Evolutionary conservation across 768 basidiomycete species (phyloP), one percentile per base, ranked within the genome.

Genomic region (Terana coerulea): DNA sequence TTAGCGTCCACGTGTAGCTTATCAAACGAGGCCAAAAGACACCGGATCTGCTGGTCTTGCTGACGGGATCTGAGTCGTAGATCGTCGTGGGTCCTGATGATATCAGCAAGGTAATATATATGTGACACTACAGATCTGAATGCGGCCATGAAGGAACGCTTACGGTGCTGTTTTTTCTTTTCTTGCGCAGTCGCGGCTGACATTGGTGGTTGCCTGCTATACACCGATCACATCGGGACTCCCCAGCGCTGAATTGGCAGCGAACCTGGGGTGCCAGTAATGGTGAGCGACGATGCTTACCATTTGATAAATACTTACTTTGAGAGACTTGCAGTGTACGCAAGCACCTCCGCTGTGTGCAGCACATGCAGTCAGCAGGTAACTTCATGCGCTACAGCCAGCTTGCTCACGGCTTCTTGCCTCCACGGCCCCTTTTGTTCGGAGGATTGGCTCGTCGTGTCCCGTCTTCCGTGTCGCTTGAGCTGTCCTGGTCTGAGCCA

Each of bases 91-190:
- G 78, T 79, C 12, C 79, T 81, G 45, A 12, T 34, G 15, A 30
- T 28, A n/a, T 46, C 24, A 34, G 48, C 17, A 25, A 31, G 1
- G 51, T n/a, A n/a, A n/a, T n/a, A 39, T n/a, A 17, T 19, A 19
- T 39, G 37, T 11, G 5, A 39, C 37, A 30, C 17, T 30, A 45
- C 11, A 31, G 30, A 9, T 17, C 11, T n/a, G 26, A 37, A 26
- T 34, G 30, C 26, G 12, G 31, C 34, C 21, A 15, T 14, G 47
- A 28, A 42, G 21, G 24, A 19, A 26, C 17, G 63, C 78, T 49
- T 65, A 80, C 80, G 77, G 78, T 39, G 79, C 80, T 49, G 76
- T 67, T 62, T 79, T n/a, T 78, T 33, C 80, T 74, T 60, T 79
- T 81, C 67, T 83, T 83, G 49, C 80, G 72, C 37, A 62, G 68